Percentiles rank a stretch among this genome's conserved stretches.
Evolutionary conservation across 2,329 filamentous ascomycete genomes (phyloP).

Genomic region (Aspergillus luchuensis): DNA sequence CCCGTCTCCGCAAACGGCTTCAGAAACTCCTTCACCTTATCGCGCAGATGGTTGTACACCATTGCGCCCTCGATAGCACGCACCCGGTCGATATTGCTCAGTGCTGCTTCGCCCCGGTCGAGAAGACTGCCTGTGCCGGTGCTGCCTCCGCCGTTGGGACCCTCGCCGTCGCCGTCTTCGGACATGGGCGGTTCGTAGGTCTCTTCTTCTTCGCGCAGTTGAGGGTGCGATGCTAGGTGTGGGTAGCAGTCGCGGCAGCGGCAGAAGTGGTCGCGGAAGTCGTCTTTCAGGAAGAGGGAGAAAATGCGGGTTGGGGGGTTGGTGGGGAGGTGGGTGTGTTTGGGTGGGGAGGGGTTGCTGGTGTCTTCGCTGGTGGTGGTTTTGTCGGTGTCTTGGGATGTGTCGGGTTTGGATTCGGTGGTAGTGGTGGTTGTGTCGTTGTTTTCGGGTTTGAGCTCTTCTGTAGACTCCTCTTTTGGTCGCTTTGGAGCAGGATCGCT

Average conservation of each 20-base stretch:
- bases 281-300: slow-evolving; percentile 77
- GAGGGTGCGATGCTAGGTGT: slow-evolving; percentile 67
- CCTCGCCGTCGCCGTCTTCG: slow-evolving; percentile 56
- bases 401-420: slow-evolving; percentile 12
- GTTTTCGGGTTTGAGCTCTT: slow-evolving; percentile 9
- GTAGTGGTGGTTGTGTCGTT: not conserved
- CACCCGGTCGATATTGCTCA: slow-evolving; percentile 90
- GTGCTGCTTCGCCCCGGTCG: slow-evolving; percentile 87
- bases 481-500: slow-evolving; percentile 41
- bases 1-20: slow-evolving; percentile 92
- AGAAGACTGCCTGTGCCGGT: slow-evolving; percentile 77
- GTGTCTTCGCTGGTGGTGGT: too few relatives aligned
- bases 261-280: slow-evolving; percentile 82
- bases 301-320: slow-evolving; percentile 60
- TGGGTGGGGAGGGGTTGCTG: slow-evolving; percentile 49
- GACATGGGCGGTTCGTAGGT: slow-evolving; percentile 90
- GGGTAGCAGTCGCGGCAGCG: slow-evolving; percentile 80
- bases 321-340: slow-evolving; percentile 60
- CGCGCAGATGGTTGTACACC: slow-evolving; percentile 95
- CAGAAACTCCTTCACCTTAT: slow-evolving; percentile 93
- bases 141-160: slow-evolving; percentile 50
- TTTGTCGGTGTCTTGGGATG: not conserved
- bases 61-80: slow-evolving; percentile 94
- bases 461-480: slow-evolving; percentile 48
- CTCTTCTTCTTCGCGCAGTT: slow-evolving; percentile 92